Evolutionary conservation across 106 monocot species (phyloP).

Genomic region (Dendrobium officinale): DNA sequence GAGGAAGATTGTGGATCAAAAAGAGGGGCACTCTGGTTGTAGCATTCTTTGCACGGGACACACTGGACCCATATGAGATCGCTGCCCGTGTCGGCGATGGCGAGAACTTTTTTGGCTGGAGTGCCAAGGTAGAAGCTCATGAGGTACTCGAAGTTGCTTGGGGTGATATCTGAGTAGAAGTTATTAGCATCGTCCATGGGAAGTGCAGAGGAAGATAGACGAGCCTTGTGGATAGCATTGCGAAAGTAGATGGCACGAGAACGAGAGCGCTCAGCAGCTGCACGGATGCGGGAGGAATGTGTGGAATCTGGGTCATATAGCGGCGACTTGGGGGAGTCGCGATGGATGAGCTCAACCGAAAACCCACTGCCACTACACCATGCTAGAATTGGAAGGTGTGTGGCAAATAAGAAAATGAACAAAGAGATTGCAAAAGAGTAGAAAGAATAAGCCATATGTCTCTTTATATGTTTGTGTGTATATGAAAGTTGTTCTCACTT

Average conservation of each 20-base stretch:
- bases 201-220: neutral
- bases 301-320: constrained; percentile 6
- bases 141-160: too few relatives aligned
- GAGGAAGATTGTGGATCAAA: neutral
- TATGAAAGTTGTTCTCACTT: too few relatives aligned
- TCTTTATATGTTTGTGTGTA: too few relatives aligned
- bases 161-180: too few relatives aligned
- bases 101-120: neutral
- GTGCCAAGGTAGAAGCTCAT: too few relatives aligned
- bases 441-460: too few relatives aligned
- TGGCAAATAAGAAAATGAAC: too few relatives aligned
- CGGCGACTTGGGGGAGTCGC: constrained; percentile 28
- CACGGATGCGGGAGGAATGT: neutral
- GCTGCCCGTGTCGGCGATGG: constrained; percentile 25
- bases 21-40: constrained; percentile 1
- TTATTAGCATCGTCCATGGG: too few relatives aligned
- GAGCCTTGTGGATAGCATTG: too few relatives aligned
- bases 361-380: constrained; percentile 8
- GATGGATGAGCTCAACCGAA: constrained; percentile 33
- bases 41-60: constrained; percentile 1
- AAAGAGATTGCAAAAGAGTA: too few relatives aligned
- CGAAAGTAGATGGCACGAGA: neutral
- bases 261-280: too few relatives aligned
- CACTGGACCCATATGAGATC: constrained; percentile 28
- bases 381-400: too few relatives aligned